phyloP scores from a whole-genome alignment of 2,329 filamentous ascomycete species.

The Penicillium sp. region DNA sequence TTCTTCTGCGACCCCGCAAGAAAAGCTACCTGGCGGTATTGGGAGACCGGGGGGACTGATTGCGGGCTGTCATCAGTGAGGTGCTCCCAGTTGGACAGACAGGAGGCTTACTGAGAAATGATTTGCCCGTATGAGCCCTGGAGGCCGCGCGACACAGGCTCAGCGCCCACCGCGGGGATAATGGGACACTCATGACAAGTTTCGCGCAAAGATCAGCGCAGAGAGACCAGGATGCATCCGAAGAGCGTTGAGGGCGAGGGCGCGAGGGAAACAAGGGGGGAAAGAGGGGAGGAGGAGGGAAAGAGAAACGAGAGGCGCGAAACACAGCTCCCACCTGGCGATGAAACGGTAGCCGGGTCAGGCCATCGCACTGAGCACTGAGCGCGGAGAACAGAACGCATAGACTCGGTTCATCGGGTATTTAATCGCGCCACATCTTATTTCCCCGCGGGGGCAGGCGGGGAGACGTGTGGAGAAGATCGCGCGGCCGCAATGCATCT shows the following conservation, averaged over 20 bases:
- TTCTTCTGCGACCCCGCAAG: constrained; percentile 10
- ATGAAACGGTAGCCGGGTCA: constrained; percentile 6
- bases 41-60: constrained; percentile 15
- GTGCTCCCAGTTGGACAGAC: not conserved
- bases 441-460: too few species aligned
- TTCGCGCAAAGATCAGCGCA: not conserved
- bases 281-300: constrained; percentile 1
- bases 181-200: constrained; percentile 26
- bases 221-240: too few species aligned
- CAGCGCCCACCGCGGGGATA: constrained; percentile 28
- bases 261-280: constrained; percentile 1
- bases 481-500: too few species aligned
- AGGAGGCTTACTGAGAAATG: constrained; percentile 23
- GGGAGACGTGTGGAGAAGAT: too few species aligned
- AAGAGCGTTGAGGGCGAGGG: constrained; percentile 1
- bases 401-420: too few species aligned
- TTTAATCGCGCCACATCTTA: too few species aligned
- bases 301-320: constrained; percentile 3
- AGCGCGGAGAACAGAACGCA: too few species aligned
- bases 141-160: constrained; percentile 26
- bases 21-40: constrained; percentile 13
- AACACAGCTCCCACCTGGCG: constrained; percentile 5
- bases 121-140: constrained; percentile 23
- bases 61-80: not conserved
- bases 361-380: too few species aligned